Evolutionary conservation across 2,329 filamentous ascomycete species (phyloP), one percentile per base, ranked within the genome.

Genomic region (Coniochaeta sp.): DNA sequence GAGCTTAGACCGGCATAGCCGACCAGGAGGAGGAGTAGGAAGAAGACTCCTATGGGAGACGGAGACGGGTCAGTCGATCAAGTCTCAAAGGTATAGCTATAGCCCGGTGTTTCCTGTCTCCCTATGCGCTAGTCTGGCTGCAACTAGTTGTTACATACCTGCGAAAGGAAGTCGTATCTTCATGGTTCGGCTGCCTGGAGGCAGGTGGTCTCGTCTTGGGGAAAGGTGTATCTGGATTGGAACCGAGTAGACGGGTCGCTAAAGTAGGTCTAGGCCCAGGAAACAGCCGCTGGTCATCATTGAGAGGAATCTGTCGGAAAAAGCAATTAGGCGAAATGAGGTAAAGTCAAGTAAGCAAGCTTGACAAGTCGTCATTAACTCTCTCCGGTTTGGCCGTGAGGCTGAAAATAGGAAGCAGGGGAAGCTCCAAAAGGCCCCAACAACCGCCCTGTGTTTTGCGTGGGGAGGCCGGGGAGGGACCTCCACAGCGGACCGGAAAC

Each of bases 161-260:
- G 91, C 91, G 72, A 96, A 96, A 60, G 90, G 89, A 69, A 92
- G 84, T 71, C 93, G 86, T 78, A 97, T 91, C 75, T 90, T 89
- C 89, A 96, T 95, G 60, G 67, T 47, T 52, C 14, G 14, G 12
- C 22, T 52, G 22, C 24, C 22, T 47, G 22, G 24, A 26, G 19
- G 43, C 17, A 33, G 31, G 12, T 17, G 12, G 11, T 38, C 36
- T 38, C 12, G 36, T 16, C 36, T 38, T 38, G 12, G 8, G 36
- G 4, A 4, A 4, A 38, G 38, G 6, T n/a, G 3, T 40, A 17
- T 36, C 34, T 36, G 34, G 7, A 12, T 36, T 12, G 34, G 5
- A 36, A 36, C 38, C 38, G 16, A 40, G 38, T 40, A 40, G 6
- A 40, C 4, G 16, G 16, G 38, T 40, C 11, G 17, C 38, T 40